These are phyloP conservation scores for Chrysophaeum taylorii DNA, from an alignment of 352 stramenopile genomes.

Conservation along the genomic window DNA sequence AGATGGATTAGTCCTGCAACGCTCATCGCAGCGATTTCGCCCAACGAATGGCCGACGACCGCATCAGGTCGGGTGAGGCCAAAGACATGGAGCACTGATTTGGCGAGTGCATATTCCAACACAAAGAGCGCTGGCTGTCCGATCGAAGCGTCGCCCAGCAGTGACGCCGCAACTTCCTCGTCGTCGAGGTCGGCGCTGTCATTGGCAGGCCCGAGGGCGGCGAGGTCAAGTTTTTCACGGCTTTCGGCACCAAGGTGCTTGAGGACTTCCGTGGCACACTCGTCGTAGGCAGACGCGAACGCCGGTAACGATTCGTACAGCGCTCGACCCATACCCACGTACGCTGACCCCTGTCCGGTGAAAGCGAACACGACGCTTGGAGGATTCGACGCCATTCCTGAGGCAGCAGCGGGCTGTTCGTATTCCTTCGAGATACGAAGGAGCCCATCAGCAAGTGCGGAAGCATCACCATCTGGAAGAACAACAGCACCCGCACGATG, in stretches of 20 bases:
- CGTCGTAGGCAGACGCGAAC: not conserved
- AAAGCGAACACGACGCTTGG: not conserved
- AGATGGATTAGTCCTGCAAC: not conserved
- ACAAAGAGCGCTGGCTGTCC: not conserved
- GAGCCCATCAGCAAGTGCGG: too few species aligned
- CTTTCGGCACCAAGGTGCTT: not conserved
- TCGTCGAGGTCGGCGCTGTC: too few species aligned
- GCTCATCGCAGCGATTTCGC: not conserved
- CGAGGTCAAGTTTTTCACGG: not conserved
- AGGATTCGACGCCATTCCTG: too few species aligned
- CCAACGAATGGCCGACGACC: slow-evolving; percentile 11
- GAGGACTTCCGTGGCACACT: not conserved
- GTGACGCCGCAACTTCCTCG: not conserved
- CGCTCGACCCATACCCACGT: not conserved
- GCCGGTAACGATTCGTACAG: not conserved
- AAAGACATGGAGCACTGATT: not conserved
- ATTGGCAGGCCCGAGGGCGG: not conserved
- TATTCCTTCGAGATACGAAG: too few species aligned
- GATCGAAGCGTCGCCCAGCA: not conserved
- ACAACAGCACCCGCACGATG: too few species aligned
- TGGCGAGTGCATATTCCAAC: not conserved
- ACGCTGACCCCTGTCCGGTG: slow-evolving; percentile 3
- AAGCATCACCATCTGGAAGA: too few species aligned
- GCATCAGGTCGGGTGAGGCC: not conserved
- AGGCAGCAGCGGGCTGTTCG: too few species aligned